A percentile compares a stretch with the other conserved stretches of the same genome.
Conservation (phyloP, 495 filamentous ascomycete species). For the Echria macrotheca region DNA sequence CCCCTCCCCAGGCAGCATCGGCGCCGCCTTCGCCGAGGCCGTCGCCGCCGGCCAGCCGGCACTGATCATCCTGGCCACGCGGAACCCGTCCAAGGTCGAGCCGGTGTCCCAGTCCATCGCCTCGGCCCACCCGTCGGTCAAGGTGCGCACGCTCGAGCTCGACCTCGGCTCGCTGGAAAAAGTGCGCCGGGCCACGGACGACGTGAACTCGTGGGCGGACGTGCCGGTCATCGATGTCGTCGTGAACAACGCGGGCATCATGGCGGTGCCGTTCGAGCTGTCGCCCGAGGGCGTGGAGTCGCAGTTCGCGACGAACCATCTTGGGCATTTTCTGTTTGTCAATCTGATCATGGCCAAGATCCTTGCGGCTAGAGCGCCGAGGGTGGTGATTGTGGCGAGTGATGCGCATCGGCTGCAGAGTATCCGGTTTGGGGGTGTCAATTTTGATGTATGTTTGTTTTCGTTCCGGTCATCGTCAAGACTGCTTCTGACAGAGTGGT, state of each 20-base stretch:
- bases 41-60: conserved; percentile 34
- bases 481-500: neutral
- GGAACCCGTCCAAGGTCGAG: conserved; percentile 34
- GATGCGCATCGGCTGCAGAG: conserved; percentile 42
- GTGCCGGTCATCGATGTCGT: conserved; percentile 52
- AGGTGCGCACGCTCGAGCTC: conserved; percentile 29
- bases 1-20: conserved; percentile 38
- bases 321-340: conserved; percentile 64
- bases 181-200: conserved; percentile 37
- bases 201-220: conserved; percentile 28
- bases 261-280: conserved; percentile 42
- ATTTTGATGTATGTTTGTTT: conserved; percentile 30
- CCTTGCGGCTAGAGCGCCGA: conserved; percentile 17
- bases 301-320: conserved; percentile 65
- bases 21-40: conserved; percentile 33
- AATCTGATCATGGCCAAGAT: conserved; percentile 53
- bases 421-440: conserved; percentile 43
- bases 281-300: conserved; percentile 61
- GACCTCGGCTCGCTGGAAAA: conserved; percentile 42
- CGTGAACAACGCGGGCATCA: conserved; percentile 66
- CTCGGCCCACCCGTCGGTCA: conserved; percentile 14
- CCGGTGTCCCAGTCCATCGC: conserved; percentile 27
- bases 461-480: neutral
- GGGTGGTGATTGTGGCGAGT: conserved; percentile 37
- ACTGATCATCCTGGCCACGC: conserved; percentile 44